Base-by-base conservation (phyloP, 208 protist genomes). In the Tetramitus jugosus region DNA sequence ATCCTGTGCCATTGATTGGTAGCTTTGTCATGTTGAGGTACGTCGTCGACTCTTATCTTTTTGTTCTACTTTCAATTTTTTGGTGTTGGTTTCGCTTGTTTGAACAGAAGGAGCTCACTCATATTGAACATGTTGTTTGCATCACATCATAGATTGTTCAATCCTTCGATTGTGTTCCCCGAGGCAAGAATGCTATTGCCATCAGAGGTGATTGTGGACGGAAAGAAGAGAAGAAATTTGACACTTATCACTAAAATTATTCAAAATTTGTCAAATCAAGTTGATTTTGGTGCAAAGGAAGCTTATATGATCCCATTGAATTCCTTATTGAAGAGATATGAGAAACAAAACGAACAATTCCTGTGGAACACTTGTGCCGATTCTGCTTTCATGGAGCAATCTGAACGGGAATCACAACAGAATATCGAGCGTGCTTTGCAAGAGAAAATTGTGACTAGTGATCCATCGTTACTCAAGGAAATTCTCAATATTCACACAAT, bases 201-300 rank as follows among this genome's bases (percentile, higher is more conserved):
- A 23, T 3, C 42, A 17, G 29, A 53, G 42, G 26, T 39, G 4
- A 53, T n/a, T 4, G 39, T 68, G n/a, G n/a, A 42, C 35, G 13
- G 6, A 17, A 53, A 53, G 39, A 3, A 60, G 20, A 3, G 42
- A 39, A 62, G 77, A 62, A 68, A 68, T 35, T 53, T 79, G n/a
- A 35, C 53, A 17, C 53, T 79, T 26, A 72, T 75, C 26, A 56
- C 77, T 7, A 79, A 79, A 72, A 23, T 62, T 6, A 31, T 79
- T 37, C 77, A 79, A 60, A 77, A 79, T 29, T 29, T 79, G 1
- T 4, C 62, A 8, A 79, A 79, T 26, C n/a, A 31, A 4, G 26
- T 79, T 29, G 56, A 64, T 35, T 79, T 76, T 68, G 77, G 77
- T 23, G 40, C 40, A 37, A 79, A 79, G 8, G 77, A 79, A 72